Evolutionary conservation across 371 early-diverging fungal species (phyloP), one percentile per base, ranked within the genome.

Genomic region (Mucor sp.): DNA sequence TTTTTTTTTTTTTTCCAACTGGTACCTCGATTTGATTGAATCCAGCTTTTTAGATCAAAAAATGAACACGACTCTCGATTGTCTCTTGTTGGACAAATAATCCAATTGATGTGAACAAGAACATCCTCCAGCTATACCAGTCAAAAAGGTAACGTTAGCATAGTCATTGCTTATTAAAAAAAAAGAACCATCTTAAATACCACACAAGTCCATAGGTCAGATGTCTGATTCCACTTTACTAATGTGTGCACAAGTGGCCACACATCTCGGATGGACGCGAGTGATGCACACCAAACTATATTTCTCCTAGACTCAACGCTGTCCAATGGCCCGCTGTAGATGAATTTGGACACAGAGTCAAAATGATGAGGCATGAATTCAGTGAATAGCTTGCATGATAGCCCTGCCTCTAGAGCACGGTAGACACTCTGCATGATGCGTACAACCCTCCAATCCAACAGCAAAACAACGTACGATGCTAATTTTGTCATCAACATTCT

Each of bases 51-150:
- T 23, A 71, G 44, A 28, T 53, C 35, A 30, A 14, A 43, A 17
- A 67, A 30, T 30, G 71, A 71, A 37, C 47, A 27, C 6, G 67
- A 44, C 33, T 67, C 47, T 43, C 67, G 53, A 35, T 63, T 39
- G 35, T 71, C 67, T 21, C 60, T 30, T 21, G 67, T 27, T 11
- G 71, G 71, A 17, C 60, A 67, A 17, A 67, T 58, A 14, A 71
- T 21, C 63, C 63, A 71, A 28, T 71, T 66, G 28, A 70, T 41
- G 32, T 62, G 62, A 0, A 32, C 35, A 23, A 70, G 27, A 17
- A 19, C 41, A 19, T 62, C 47, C 17, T 70, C 65, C 66, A 67
- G 33, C 67, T 71, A 12, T n/a, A 8, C 25, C 7, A 17, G 28
- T n/a, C 6, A 27, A 4, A 28, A 27, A 28, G 6, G 3, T 17